These are phyloP conservation scores for Yarrowia sp. DNA, from an alignment of 805 yeast genomes.

Conservation along the genomic window DNA sequence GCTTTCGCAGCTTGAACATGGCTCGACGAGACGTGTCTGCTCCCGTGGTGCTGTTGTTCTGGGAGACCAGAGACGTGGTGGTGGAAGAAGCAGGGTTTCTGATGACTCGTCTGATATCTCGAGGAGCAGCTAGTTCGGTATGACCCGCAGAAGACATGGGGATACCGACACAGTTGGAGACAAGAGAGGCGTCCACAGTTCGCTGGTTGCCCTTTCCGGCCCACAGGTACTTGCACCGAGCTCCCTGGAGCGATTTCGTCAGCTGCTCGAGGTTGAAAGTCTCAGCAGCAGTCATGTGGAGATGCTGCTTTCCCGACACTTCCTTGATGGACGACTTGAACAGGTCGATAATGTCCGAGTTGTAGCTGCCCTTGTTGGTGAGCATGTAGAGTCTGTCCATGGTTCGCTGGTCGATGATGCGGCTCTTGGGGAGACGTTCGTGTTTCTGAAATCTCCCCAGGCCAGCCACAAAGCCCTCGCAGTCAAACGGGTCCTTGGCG, in stretches of 20 bases:
- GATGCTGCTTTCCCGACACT: slow-evolving; percentile 44
- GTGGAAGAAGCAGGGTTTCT: not conserved
- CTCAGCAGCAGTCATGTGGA: slow-evolving; percentile 38
- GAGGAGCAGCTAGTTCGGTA: not conserved
- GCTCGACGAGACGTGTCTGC: slow-evolving; percentile 10
- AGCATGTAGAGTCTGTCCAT: slow-evolving; percentile 48
- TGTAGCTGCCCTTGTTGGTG: slow-evolving; percentile 45
- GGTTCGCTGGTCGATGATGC: slow-evolving; percentile 59
- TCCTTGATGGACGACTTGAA: slow-evolving; percentile 76
- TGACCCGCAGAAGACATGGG: slow-evolving; percentile 21
- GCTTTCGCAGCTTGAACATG: slow-evolving; percentile 21
- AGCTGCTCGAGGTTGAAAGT: slow-evolving; percentile 41
- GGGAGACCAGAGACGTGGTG: not conserved
- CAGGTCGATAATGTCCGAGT: slow-evolving; percentile 43
- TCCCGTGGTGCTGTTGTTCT: not conserved
- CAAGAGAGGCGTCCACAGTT: slow-evolving; percentile 30
- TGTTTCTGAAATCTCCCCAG: slow-evolving; percentile 79
- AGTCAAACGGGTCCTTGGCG: slow-evolving; percentile 80
- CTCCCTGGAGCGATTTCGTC: slow-evolving; percentile 37
- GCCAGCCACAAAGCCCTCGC: slow-evolving; percentile 62
- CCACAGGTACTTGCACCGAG: slow-evolving; percentile 44
- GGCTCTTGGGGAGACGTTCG: slow-evolving; percentile 49
- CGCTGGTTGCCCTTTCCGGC: slow-evolving; percentile 49
- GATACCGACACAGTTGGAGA: slow-evolving; percentile 14
- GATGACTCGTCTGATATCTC: slow-evolving; percentile 13